A percentile compares a stretch with the other conserved stretches of the same genome.
Evolutionary conservation across 1,139 yeast species (phyloP).

Genomic region (Wickerhamiella infanticola): DNA sequence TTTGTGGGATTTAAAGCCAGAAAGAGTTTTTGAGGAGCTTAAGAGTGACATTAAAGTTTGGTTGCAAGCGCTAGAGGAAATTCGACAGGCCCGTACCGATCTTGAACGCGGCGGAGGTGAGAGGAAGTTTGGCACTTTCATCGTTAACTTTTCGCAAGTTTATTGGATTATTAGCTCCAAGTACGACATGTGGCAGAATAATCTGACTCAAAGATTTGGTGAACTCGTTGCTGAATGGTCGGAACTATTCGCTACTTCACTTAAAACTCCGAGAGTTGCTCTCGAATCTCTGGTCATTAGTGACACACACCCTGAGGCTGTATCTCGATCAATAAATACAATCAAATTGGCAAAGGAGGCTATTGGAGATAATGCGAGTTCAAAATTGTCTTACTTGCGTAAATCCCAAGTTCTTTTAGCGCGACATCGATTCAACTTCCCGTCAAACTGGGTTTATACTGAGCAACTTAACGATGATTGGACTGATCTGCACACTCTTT

Average conservation of each 20-base stretch:
- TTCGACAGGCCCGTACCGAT: slow-evolving; percentile 31
- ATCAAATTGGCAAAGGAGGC: background rate
- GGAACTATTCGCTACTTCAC: background rate
- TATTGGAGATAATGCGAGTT: slow-evolving; percentile 17
- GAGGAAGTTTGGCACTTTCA: slow-evolving; percentile 26
- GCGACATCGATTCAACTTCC: slow-evolving; percentile 34
- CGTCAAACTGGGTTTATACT: slow-evolving; percentile 40
- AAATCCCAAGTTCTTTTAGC: slow-evolving; percentile 34
- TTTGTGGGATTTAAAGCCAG: slow-evolving; percentile 40
- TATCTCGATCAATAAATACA: background rate
- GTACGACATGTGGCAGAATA: slow-evolving; percentile 45
- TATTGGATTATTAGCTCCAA: slow-evolving; percentile 39
- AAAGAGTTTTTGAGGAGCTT: slow-evolving; percentile 22
- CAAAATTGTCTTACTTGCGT: slow-evolving; percentile 16
- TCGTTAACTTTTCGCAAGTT: slow-evolving; percentile 34
- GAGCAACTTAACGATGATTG: slow-evolving; percentile 49
- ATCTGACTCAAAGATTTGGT: slow-evolving; percentile 33
- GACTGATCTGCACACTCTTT: slow-evolving; percentile 31
- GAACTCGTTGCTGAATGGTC: slow-evolving; percentile 18
- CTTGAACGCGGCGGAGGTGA: slow-evolving; percentile 38
- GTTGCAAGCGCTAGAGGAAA: slow-evolving; percentile 33
- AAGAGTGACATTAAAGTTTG: slow-evolving; percentile 31
- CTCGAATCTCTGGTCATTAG: background rate
- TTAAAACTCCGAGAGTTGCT: background rate
- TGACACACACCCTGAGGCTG: background rate